A percentile compares a stretch with the other conserved stretches of the same genome.
These are phyloP conservation scores for Colletotrichum limetticola DNA, from an alignment of 2,329 filamentous ascomycete species.

Conservation along the genomic window DNA sequence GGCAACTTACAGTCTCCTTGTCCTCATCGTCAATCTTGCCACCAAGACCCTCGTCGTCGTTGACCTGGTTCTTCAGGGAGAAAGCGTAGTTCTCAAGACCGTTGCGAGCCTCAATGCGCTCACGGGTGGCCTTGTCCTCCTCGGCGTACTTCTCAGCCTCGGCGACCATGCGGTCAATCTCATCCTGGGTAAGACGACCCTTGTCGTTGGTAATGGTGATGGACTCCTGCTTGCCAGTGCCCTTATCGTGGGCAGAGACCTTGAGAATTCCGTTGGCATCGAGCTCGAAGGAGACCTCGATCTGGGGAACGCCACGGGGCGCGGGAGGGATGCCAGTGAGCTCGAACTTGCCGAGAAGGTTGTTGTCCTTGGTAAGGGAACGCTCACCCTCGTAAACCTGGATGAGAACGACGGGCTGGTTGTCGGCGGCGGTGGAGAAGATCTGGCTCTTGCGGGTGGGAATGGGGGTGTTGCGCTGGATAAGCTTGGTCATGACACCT, in stretches of 20 bases:
- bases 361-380: slow-evolving; percentile 96
- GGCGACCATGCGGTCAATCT: slow-evolving; percentile 99
- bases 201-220: slow-evolving; percentile 99
- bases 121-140: slow-evolving; percentile 97
- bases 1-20: slow-evolving; percentile 84
- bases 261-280: slow-evolving; percentile 99
- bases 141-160: slow-evolving; percentile 99
- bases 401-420: slow-evolving; percentile 95
- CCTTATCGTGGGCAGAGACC: slow-evolving; percentile 96
- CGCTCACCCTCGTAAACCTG: slow-evolving; percentile 97
- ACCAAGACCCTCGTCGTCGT: slow-evolving; percentile 95
- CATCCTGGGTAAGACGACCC: slow-evolving; percentile 93
- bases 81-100: slow-evolving; percentile 99
- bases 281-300: slow-evolving; percentile 97
- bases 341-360: slow-evolving; percentile 97
- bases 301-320: slow-evolving; percentile 95
- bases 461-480: slow-evolving; percentile 93
- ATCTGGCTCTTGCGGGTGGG: slow-evolving; percentile 98
- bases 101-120: slow-evolving; percentile 97
- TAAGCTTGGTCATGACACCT: slow-evolving; percentile 97
- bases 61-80: slow-evolving; percentile 98
- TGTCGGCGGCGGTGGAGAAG: slow-evolving; percentile 96
- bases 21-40: slow-evolving; percentile 99
- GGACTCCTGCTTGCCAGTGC: slow-evolving; percentile 94
- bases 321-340: slow-evolving; percentile 95